A percentile compares a stretch with the other conserved stretches of the same genome.
Evolutionary conservation across 371 early-diverging fungal species (phyloP).

Genomic region (Encephalitozoon hellem): DNA sequence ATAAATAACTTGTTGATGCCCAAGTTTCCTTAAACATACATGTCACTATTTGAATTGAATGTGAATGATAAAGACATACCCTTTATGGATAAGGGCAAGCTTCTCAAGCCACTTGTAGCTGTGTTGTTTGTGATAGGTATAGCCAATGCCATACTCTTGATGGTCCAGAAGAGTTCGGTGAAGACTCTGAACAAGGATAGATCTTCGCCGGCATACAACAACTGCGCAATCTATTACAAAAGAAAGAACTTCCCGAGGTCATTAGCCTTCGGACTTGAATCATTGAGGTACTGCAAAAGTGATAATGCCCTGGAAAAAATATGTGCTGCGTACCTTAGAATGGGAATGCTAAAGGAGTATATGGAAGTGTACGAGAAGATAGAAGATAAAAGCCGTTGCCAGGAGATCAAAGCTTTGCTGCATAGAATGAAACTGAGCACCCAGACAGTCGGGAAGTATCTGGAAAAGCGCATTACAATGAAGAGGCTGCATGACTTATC

Average conservation of each 20-base stretch:
- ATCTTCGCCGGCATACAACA: not conserved
- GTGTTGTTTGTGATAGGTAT: no score
- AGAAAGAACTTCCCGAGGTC: not conserved
- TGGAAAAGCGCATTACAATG: not conserved
- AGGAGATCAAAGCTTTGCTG: not conserved
- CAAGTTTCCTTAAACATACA: no score
- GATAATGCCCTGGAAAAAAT: not conserved
- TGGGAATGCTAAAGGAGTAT: not conserved
- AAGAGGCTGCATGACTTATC: not conserved
- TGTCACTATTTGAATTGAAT: no score
- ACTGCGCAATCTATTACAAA: not conserved
- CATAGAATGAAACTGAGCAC: not conserved
- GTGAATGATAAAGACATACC: no score
- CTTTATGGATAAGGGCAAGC: no score
- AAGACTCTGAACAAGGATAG: no score
- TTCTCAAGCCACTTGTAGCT: no score
- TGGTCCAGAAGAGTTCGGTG: no score
- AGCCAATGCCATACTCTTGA: no score
- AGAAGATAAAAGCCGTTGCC: not conserved
- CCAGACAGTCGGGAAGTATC: not conserved
- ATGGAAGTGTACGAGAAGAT: not conserved
- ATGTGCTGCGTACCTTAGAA: not conserved
- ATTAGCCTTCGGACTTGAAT: not conserved
- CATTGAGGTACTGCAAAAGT: not conserved
- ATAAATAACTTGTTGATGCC: no score